phyloP scores from a whole-genome alignment of 2,329 filamentous ascomycete species.

The Chalaropsis thielavioides region DNA sequence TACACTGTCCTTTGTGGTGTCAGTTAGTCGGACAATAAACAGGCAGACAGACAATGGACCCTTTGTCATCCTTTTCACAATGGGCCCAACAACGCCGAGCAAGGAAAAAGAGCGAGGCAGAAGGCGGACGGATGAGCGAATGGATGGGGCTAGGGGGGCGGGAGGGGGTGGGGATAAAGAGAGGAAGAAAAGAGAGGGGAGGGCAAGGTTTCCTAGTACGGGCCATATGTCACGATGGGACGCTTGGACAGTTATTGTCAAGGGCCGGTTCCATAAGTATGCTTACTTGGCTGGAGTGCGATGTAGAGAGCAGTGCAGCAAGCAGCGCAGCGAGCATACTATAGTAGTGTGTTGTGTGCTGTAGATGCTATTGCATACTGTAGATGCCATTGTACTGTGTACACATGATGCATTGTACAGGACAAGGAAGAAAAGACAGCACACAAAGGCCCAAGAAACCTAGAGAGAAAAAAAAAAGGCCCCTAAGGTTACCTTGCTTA shows the following conservation, averaged over 20 bases:
- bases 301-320: too few relatives aligned
- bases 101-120: background rate
- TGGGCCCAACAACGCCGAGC: background rate
- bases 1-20: background rate
- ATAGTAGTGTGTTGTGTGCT: background rate
- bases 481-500: background rate
- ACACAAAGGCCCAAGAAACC: too few relatives aligned
- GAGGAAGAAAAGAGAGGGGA: background rate
- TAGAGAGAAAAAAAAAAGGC: background rate
- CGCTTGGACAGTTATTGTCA: background rate
- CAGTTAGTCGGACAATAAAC: background rate
- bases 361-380: too few relatives aligned
- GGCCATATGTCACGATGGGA: background rate
- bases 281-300: background rate
- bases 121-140: background rate
- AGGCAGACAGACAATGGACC: conserved; percentile 2
- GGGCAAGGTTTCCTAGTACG: background rate
- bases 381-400: too few relatives aligned
- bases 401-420: background rate
- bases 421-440: too few relatives aligned
- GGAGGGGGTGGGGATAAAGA: too few relatives aligned
- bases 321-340: too few relatives aligned
- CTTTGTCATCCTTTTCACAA: conserved; percentile 3
- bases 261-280: conserved; percentile 1
- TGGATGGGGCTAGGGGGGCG: background rate